Evolutionary conservation across 768 basidiomycete genomes (phyloP), one percentile per base, ranked within the genome.

Genomic region (Suillus hirtellus): DNA sequence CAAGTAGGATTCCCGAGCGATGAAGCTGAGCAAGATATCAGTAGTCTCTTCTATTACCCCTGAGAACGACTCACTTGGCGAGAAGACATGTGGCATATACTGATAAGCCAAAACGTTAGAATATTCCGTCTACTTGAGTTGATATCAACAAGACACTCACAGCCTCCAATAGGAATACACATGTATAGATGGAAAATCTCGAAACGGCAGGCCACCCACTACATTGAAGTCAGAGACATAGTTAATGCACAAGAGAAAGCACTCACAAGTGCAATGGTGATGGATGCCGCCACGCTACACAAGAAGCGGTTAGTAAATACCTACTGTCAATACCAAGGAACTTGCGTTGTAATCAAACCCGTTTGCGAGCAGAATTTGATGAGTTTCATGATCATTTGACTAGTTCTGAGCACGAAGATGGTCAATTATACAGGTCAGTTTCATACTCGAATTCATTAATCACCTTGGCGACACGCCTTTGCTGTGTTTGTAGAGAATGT

Each of bases 111-210:
- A 3, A 27, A 27, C 27, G 27, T 27, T 27, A 27, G 27, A 27
- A 27, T 3, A 27, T 27, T 27, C 27, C 27, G 27, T 27, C 3
- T 27, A 27, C 27, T 27, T 27, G 27, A 27, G 12, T 21, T 24
- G 47, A 15, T 4, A 6, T 3, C 27, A 11, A 15, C 15, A 19
- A 19, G 19, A 21, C 15, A 62, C 38, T 67, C n/a, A 73, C 72
- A 59, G 1, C 67, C 59, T 53, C 74, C 69, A 52, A 66, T 37
- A 19, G 72, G 72, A 63, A 75, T 69, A 58, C 50, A 12, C 72
- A 73, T 73, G 0, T 60, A 3, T 0, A 73, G 15, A 64, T 73
- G 72, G 2, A 21, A 47, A 42, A 12, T 0, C 21, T 74, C 64
- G 64, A 75, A 56, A 12, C 63, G 61, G 49, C 62, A 40, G 44